Evolutionary conservation across 805 yeast species (phyloP).

Genomic region (Kurtzmaniella cleridarum): DNA sequence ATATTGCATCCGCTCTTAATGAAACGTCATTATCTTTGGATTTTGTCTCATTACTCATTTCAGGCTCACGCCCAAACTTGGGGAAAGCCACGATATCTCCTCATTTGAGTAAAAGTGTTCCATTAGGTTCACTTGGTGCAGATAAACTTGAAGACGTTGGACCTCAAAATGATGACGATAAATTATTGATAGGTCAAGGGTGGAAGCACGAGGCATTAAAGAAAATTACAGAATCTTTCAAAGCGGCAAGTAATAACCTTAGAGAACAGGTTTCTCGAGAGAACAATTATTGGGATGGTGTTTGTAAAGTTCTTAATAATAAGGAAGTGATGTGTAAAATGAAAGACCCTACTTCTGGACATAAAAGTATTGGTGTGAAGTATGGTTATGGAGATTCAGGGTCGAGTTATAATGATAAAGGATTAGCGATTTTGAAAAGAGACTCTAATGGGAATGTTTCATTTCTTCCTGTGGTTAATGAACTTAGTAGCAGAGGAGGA

Average conservation of each 20-base stretch:
- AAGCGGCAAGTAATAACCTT: slow-evolving; percentile 47
- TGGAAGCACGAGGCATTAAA: slow-evolving; percentile 78
- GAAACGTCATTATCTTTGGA: slow-evolving; percentile 87
- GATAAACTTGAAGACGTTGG: slow-evolving; percentile 29
- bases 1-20: slow-evolving; percentile 66
- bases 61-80: slow-evolving; percentile 78
- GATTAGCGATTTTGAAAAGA: slow-evolving; percentile 65
- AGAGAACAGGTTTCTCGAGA: slow-evolving; percentile 56
- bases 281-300: slow-evolving; percentile 56
- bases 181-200: slow-evolving; percentile 52
- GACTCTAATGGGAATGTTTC: slow-evolving; percentile 25
- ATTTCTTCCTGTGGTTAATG: slow-evolving; percentile 23
- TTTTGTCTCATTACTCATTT: slow-evolving; percentile 75
- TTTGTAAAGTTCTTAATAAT: slow-evolving; percentile 41
- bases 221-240: slow-evolving; percentile 48
- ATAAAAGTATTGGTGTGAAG: slow-evolving; percentile 67
- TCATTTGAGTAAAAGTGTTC: slow-evolving; percentile 65
- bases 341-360: slow-evolving; percentile 42
- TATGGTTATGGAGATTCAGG: slow-evolving; percentile 94
- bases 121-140: slow-evolving; percentile 66
- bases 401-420: slow-evolving; percentile 66
- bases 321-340: slow-evolving; percentile 65
- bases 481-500: slow-evolving; percentile 1
- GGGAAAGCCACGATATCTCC: slow-evolving; percentile 88
- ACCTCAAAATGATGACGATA: slow-evolving; percentile 17